Evolutionary conservation across 2,329 filamentous ascomycete species (phyloP).

Genomic region (Blumeria hordei): DNA sequence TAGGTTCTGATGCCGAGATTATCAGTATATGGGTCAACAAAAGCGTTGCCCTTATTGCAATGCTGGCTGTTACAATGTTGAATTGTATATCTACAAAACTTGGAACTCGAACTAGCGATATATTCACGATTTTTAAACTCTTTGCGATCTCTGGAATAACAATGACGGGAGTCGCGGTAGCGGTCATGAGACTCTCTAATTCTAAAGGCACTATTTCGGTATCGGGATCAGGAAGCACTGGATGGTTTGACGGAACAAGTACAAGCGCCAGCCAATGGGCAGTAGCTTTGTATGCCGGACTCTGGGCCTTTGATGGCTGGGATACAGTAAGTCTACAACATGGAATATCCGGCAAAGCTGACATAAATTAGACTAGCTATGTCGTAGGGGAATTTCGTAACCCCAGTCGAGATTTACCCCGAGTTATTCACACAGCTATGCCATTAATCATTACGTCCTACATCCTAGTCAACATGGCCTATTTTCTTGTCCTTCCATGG

Average conservation of each 20-base stretch:
- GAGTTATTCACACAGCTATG: conserved; percentile 91
- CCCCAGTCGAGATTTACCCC: conserved; percentile 66
- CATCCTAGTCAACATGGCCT: conserved; percentile 72
- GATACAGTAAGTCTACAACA: conserved; percentile 52
- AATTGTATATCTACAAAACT: conserved; percentile 83
- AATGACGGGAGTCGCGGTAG: conserved; percentile 70
- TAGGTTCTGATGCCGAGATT: conserved; percentile 64
- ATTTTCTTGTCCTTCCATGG: conserved; percentile 78
- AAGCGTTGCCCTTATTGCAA: conserved; percentile 51
- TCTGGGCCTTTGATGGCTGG: conserved; percentile 98
- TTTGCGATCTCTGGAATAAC: conserved; percentile 70
- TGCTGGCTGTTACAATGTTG: conserved; percentile 54
- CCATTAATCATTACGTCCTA: conserved; percentile 81
- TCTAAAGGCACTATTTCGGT: conserved; percentile 54
- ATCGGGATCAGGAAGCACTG: conserved; percentile 61
- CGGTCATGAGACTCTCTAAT: conserved; percentile 58
- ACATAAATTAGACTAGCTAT: conserved; percentile 57
- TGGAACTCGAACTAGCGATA: conserved; percentile 65
- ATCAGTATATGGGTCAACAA: conserved; percentile 81
- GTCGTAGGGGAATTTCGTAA: conserved; percentile 94
- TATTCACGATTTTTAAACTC: conserved; percentile 96
- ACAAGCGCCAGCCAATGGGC: conserved; percentile 68
- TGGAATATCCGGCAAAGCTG: background rate
- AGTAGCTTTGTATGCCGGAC: conserved; percentile 76
- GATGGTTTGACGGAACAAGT: conserved; percentile 76